These are phyloP conservation scores for Penium margaritaceum DNA, from an alignment of 139 green algal genomes.

Conservation along the genomic window DNA sequence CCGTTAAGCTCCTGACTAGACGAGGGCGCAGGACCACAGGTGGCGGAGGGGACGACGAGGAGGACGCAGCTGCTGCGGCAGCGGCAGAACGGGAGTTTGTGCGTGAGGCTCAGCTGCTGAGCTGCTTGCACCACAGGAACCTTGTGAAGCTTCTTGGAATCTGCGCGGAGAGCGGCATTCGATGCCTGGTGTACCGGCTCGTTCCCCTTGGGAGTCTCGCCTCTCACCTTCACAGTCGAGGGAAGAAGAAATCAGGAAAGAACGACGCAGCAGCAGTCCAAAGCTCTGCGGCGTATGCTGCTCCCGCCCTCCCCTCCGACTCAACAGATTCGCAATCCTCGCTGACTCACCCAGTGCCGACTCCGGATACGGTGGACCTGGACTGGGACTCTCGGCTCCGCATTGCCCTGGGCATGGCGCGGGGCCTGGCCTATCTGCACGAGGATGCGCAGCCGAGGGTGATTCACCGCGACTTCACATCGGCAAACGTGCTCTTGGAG, in stretches of 20 bases:
- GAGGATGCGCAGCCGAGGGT: slow-evolving; percentile 31
- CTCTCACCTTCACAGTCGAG: slow-evolving; percentile 21
- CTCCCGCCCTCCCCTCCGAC: too few relatives aligned
- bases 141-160: slow-evolving; percentile 35
- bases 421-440: slow-evolving; percentile 33
- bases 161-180: not conserved
- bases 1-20: slow-evolving; percentile 49
- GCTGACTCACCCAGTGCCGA: not conserved
- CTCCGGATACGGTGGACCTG: not conserved
- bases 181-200: slow-evolving; percentile 31
- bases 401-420: slow-evolving; percentile 9
- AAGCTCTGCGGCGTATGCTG: too few relatives aligned
- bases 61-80: too few relatives aligned
- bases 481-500: slow-evolving; percentile 34
- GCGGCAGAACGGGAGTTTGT: slow-evolving; percentile 24
- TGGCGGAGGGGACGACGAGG: too few relatives aligned
- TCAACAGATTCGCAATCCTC: too few relatives aligned
- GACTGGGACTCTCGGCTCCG: slow-evolving; percentile 5
- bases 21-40: slow-evolving; percentile 30
- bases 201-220: slow-evolving; percentile 17
- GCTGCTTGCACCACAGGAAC: slow-evolving; percentile 31
- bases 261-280: too few relatives aligned
- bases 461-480: slow-evolving; percentile 40
- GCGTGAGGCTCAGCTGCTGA: slow-evolving; percentile 22
- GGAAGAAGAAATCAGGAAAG: too few relatives aligned